Evolutionary conservation across 2,329 filamentous ascomycete species (phyloP), one percentile per base, ranked within the genome.

Genomic region (Thelonectria olida): DNA sequence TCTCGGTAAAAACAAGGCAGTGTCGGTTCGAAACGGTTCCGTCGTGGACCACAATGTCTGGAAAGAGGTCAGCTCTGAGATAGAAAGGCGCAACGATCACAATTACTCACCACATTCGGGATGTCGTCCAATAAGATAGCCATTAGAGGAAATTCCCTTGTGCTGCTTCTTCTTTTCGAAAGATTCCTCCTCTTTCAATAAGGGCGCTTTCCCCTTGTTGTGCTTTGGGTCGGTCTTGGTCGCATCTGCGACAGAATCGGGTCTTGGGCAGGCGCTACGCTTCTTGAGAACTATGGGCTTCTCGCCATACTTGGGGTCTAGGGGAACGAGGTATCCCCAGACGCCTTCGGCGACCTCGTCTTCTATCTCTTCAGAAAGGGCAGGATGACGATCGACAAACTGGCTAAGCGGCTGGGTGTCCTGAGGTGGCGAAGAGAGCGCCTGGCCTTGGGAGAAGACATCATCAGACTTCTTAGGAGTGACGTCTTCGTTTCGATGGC

Each of bases 261-360:
- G 82, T 13, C 86, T 76, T 1, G 90, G 88, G 73, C 93, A 97
- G 34, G 86, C 84, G 61, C 84, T 85, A 57, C 94, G 86, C 72
- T 88, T 92, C 77, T 87, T 90, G 75, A 99, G 77, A 7, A 96
- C 91, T 20, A 87, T 72, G 45, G 78, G 97, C 78, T 76, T 91
- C 79, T 78, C 88, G 41, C 77, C 90, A 54, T 90, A 88, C 65
- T 86, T 87, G 53, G 86, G 84, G 72, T 95, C 90, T 22, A 97
- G 80, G 2, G 95, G 93, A 54, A 97, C 87, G 5, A 99, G 82
- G 72, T 98, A 99, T 12, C 96, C 96, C 96, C 96, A 99, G 1
- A 98, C 93, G 8, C 93, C 93, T 75, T 97, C 92, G 45, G 87
- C 84, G 63, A 82, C 87, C 78, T 97, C 93, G 73, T 97, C 92